Conservation (phyloP, 768 basidiomycete genomes). For the Serendipita sp. region DNA sequence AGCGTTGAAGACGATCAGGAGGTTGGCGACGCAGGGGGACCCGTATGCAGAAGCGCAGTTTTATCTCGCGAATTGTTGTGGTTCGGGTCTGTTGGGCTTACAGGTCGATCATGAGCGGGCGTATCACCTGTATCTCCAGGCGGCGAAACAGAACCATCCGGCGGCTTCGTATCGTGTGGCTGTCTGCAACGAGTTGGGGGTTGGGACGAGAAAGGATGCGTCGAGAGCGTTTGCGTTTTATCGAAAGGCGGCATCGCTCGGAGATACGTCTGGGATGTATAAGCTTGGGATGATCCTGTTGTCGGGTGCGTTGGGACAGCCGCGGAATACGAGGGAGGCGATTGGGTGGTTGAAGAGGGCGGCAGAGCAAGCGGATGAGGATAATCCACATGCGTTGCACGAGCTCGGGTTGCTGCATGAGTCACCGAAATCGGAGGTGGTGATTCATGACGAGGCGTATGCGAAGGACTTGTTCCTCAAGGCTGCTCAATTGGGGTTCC, state of each 20-base stretch:
- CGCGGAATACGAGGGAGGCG: slow-evolving; percentile 77
- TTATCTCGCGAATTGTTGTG: slow-evolving; percentile 94
- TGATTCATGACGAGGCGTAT: slow-evolving; percentile 65
- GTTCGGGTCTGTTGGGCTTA: slow-evolving; percentile 88
- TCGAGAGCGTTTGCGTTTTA: slow-evolving; percentile 88
- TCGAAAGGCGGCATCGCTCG: slow-evolving; percentile 87
- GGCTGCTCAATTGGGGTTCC: slow-evolving; percentile 85
- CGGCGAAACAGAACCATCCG: slow-evolving; percentile 92
- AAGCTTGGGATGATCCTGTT: slow-evolving; percentile 98
- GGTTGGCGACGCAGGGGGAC: slow-evolving; percentile 81
- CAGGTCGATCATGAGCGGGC: slow-evolving; percentile 96
- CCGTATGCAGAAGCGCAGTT: slow-evolving; percentile 96
- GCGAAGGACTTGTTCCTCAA: slow-evolving; percentile 79
- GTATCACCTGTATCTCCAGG: slow-evolving; percentile 93
- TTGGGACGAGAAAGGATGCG: slow-evolving; percentile 80
- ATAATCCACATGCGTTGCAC: slow-evolving; percentile 94
- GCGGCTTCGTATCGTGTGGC: slow-evolving; percentile 92
- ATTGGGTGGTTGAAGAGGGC: slow-evolving; percentile 89
- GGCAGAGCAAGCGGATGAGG: slow-evolving; percentile 93
- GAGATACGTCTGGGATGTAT: slow-evolving; percentile 98
- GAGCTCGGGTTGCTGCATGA: slow-evolving; percentile 86
- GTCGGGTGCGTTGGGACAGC: slow-evolving; percentile 67
- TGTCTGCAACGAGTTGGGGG: slow-evolving; percentile 97
- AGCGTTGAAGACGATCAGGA: slow-evolving; percentile 80
- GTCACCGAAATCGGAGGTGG: slow-evolving; percentile 44